phyloP scores from a whole-genome alignment of 2,329 filamentous ascomycete genomes.

The Stagonosporopsis tanaceti region DNA sequence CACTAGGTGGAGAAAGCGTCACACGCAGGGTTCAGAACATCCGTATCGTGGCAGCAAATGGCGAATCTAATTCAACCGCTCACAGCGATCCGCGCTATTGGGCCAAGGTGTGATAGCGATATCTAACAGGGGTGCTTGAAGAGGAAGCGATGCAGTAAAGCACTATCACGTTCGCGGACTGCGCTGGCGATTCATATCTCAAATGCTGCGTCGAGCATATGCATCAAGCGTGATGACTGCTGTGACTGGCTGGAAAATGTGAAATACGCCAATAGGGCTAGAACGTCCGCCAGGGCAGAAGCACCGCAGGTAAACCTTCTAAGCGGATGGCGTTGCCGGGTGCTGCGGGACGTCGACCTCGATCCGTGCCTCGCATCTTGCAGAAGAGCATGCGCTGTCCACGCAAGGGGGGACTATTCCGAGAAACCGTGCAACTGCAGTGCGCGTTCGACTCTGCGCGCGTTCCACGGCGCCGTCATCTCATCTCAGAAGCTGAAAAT shows the following conservation, averaged over 20 bases:
- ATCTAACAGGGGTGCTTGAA: constrained; percentile 34
- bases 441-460: constrained; percentile 1
- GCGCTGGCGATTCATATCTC: constrained; percentile 32
- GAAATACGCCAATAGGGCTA: constrained; percentile 31
- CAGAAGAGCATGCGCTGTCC: constrained; percentile 11
- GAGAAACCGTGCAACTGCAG: constrained; percentile 1
- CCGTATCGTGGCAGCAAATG: constrained; percentile 46
- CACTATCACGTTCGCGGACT: constrained; percentile 38
- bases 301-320: constrained; percentile 27
- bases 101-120: constrained; percentile 50
- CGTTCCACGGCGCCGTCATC: constrained; percentile 7
- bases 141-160: constrained; percentile 33
- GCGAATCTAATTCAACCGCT: constrained; percentile 48
- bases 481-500: constrained; percentile 6
- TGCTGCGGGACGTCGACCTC: constrained; percentile 42
- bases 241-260: constrained; percentile 39
- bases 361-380: constrained; percentile 24
- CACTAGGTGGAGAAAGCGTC: constrained; percentile 39
- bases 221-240: constrained; percentile 31
- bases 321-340: constrained; percentile 45
- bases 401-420: constrained; percentile 12
- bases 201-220: constrained; percentile 27
- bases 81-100: constrained; percentile 46
- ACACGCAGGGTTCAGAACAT: constrained; percentile 43
- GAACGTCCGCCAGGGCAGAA: constrained; percentile 30